These are phyloP conservation scores for Megacollybia marginata DNA, from an alignment of 768 basidiomycete species.

Conservation along the genomic window DNA sequence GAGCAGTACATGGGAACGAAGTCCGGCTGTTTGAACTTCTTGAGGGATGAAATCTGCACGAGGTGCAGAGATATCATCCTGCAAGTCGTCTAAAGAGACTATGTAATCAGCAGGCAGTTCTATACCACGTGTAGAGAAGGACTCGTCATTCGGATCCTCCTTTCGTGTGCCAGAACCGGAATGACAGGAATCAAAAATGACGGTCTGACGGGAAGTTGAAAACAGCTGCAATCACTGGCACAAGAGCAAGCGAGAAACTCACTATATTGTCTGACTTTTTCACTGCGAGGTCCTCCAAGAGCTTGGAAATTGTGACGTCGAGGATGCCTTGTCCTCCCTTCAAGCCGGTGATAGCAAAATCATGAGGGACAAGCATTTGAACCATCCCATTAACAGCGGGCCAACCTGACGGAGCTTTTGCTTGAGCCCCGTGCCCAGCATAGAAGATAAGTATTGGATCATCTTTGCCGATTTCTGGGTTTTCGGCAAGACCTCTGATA, in stretches of 20 bases:
- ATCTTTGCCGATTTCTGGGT: conserved; percentile 5
- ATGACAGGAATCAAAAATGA: conserved; percentile 28
- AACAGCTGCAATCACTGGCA: no score
- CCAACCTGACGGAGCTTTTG: conserved; percentile 9
- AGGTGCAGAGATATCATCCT: background rate
- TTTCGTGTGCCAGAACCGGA: conserved; percentile 18
- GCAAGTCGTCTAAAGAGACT: background rate
- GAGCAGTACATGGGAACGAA: conserved; percentile 11
- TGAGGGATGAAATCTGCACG: background rate
- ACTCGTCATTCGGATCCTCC: background rate
- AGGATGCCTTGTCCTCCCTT: background rate
- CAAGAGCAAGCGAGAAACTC: conserved; percentile 18
- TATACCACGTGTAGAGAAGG: background rate
- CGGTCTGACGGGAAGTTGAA: no score
- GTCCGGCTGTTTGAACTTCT: conserved; percentile 1
- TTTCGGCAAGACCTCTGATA: conserved; percentile 18
- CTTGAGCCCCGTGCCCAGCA: conserved; percentile 24
- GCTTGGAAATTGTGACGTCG: background rate
- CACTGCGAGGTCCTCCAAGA: background rate
- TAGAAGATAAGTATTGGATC: conserved; percentile 25
- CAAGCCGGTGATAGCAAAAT: conserved; percentile 2
- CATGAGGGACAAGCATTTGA: conserved; percentile 12
- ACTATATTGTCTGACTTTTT: conserved; percentile 24
- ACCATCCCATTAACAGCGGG: conserved; percentile 6
- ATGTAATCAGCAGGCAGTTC: background rate